Base-by-base conservation (phyloP, 768 basidiomycete species). In the Macrolepiota albuminosa region DNA sequence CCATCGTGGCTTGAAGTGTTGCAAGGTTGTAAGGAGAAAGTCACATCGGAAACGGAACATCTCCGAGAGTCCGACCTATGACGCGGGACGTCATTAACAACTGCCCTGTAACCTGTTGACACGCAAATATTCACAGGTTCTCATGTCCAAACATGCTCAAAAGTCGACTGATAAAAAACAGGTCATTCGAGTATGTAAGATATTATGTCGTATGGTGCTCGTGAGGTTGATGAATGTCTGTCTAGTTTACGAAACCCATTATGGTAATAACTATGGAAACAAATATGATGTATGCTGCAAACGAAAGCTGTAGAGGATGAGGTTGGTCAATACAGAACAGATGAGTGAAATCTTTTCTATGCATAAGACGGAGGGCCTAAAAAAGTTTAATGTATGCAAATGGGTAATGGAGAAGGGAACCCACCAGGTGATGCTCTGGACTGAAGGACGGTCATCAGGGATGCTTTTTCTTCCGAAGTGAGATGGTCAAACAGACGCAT, bases 401-500 rank as follows among this genome's bases (percentile, higher is more conserved):
- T 42, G 42, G 33, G 34, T 21, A 14, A 26, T 10, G 13, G 29
- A 37, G 24, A 29, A n/a, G 8, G 24, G 37, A 16, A 78, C 81
- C 51, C 68, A 89, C 88, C 86, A 70, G 83, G 78, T 26, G 84
- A 82, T 54, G 77, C 69, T 7, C 80, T 67, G 65, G 73, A 84
- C 69, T 88, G 87, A 54, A 93, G 79, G 42, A 83, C 83, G 45
- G 74, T 71, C 40, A 87, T 78, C 61, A 95, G 68, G 0, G 80
- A 73, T 11, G 80, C 73, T 71, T 83, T 85, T 64, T 94, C 92
- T 29, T 93, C 93, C 26, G 84, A 82, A 0, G 84, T 81, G 60
- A 95, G 79, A 40, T 79, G 80, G 59, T 91, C 87, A n/a, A 87
- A 83, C 11, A 94, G 75, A 52, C 86, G 86, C 53, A 84, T 71